These are phyloP conservation scores for Rhodotorula diobovata DNA, from an alignment of 768 basidiomycete species.

Conservation along the genomic window DNA sequence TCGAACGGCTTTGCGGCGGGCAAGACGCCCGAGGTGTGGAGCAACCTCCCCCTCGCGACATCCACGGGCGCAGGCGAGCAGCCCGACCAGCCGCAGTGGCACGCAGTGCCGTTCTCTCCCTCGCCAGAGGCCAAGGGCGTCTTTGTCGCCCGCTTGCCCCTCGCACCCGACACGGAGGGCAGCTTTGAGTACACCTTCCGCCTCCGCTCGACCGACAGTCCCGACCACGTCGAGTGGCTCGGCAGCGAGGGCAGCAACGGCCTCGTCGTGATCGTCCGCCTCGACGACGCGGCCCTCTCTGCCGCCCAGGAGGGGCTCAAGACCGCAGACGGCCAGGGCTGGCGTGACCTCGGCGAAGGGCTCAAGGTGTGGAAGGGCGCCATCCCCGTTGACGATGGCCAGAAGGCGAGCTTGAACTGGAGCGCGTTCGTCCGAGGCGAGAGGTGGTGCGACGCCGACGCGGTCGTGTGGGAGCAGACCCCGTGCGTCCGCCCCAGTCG, in stretches of 20 bases:
- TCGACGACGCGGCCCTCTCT: background rate
- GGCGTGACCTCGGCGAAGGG: background rate
- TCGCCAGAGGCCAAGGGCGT: background rate
- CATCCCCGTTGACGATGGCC: background rate
- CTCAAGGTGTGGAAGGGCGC: background rate
- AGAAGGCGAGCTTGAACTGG: background rate
- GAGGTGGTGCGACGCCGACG: background rate
- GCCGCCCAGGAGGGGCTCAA: background rate
- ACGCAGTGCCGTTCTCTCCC: conserved; percentile 1
- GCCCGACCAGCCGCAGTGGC: background rate
- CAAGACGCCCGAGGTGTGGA: conserved; percentile 8
- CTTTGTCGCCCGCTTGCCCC: background rate
- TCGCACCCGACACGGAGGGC: background rate
- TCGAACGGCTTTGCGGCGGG: background rate
- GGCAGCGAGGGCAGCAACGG: conserved; percentile 11
- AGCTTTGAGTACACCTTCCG: conserved; percentile 19
- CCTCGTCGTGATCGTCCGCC: background rate
- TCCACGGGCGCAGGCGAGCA: background rate
- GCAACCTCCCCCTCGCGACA: background rate
- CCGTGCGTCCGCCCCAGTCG: conserved; percentile 2
- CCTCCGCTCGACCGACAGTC: background rate
- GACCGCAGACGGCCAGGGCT: background rate
- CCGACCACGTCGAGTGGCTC: conserved; percentile 14
- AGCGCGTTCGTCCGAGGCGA: background rate
- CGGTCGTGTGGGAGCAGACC: conserved; percentile 24